Conservation (phyloP, 2,329 filamentous ascomycete genomes). For the Pseudogymnoascus sp. region DNA sequence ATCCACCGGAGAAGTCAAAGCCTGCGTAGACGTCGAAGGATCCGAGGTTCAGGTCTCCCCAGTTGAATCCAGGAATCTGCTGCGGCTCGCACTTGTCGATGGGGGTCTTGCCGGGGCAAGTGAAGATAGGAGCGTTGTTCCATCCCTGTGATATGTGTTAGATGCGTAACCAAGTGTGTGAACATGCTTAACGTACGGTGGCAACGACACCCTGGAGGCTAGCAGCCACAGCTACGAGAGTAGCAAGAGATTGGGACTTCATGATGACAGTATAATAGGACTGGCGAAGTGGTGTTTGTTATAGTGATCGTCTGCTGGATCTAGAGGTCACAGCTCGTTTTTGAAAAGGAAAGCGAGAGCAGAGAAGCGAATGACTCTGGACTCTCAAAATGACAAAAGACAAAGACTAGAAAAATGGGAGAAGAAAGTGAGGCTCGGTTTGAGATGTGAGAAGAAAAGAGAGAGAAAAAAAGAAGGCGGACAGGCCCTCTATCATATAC, state of each 20-base stretch:
- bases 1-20: constrained; percentile 62
- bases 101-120: constrained; percentile 61
- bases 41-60: constrained; percentile 53
- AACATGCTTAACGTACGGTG: constrained; percentile 20
- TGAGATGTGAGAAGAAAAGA: constrained; percentile 18
- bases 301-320: constrained; percentile 15
- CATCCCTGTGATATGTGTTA: constrained; percentile 32
- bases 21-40: constrained; percentile 58
- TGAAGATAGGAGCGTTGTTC: constrained; percentile 47
- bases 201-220: constrained; percentile 38
- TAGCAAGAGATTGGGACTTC: constrained; percentile 31
- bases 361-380: constrained; percentile 39
- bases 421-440: constrained; percentile 20
- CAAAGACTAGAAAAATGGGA: constrained; percentile 17
- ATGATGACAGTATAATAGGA: constrained; percentile 28
- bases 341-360: constrained; percentile 29
- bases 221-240: constrained; percentile 39
- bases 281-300: constrained; percentile 19
- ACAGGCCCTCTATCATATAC: not conserved
- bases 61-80: constrained; percentile 66
- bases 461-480: constrained; percentile 14
- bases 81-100: constrained; percentile 62
- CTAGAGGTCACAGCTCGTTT: constrained; percentile 9
- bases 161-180: not conserved
- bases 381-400: constrained; percentile 23